These are phyloP conservation scores for Bonia amplexicaulis DNA, from an alignment of 176 grass and related monocot species.

Conservation along the genomic window DNA sequence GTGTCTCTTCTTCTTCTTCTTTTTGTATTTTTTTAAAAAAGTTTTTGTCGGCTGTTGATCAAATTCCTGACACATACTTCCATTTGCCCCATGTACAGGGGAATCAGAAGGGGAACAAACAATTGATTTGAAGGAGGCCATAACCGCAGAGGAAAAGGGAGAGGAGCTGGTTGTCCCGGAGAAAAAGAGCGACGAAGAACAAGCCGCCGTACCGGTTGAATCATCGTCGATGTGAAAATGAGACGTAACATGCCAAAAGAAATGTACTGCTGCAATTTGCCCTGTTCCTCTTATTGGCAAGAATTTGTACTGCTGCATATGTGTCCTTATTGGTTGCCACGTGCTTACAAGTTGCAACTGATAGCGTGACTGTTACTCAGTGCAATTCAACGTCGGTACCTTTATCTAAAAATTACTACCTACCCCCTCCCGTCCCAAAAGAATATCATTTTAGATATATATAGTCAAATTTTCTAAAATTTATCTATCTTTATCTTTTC, in stretches of 20 bases:
- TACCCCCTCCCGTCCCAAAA: too few species aligned
- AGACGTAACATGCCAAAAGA: neutral
- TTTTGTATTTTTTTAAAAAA: neutral
- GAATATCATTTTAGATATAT: too few species aligned
- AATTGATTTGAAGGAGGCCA: slow-evolving; percentile 7
- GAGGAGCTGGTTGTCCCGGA: neutral
- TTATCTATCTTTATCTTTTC: too few species aligned
- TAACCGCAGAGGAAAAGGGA: slow-evolving; percentile 4
- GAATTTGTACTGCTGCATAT: neutral
- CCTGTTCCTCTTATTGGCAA: neutral
- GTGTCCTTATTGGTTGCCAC: neutral
- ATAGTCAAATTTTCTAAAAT: too few species aligned
- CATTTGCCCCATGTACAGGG: neutral
- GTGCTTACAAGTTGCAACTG: neutral
- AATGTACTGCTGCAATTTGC: slow-evolving; percentile 9
- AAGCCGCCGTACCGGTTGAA: neutral
- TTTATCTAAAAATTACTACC: neutral
- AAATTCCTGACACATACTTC: neutral
- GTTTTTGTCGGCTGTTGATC: neutral
- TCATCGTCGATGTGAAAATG: slow-evolving; percentile 20
- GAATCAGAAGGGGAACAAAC: slow-evolving; percentile 33
- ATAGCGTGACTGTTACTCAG: neutral
- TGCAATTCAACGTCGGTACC: neutral
- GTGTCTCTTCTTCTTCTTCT: too few species aligned
- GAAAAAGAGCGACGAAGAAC: slow-evolving; percentile 18